Percentiles rank a stretch among this genome's conserved stretches.
Evolutionary conservation across 1,284 basidiomycete species (phyloP).

Genomic region (Rhodotorula mucilaginosa): DNA sequence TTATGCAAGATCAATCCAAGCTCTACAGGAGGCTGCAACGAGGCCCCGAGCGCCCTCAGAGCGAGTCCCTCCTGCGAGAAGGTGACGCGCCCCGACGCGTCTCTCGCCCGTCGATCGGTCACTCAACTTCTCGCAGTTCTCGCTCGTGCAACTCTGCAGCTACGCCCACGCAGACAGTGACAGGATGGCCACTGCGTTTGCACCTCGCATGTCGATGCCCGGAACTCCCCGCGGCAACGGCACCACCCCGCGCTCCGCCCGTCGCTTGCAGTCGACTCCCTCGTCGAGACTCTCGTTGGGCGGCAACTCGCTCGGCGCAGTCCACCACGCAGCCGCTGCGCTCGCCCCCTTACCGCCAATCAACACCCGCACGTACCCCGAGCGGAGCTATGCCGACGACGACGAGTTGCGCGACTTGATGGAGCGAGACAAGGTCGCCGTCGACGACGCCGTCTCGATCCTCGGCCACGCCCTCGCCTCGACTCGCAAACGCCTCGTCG

Average conservation of each 20-base stretch:
- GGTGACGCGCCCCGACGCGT: background rate
- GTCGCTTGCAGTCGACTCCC: conserved; percentile 14
- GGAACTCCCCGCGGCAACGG: conserved; percentile 61
- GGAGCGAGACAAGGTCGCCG: conserved; percentile 24
- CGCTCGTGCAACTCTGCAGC: background rate
- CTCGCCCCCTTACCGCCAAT: conserved; percentile 17
- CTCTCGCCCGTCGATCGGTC: background rate
- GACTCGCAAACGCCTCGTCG: conserved; percentile 27
- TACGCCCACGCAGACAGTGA: background rate
- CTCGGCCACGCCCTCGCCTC: conserved; percentile 45
- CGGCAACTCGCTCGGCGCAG: background rate
- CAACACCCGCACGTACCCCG: conserved; percentile 22
- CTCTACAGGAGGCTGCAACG: no score
- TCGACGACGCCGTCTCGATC: conserved; percentile 41
- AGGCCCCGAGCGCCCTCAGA: no score
- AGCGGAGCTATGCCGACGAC: conserved; percentile 33
- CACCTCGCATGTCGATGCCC: conserved; percentile 66
- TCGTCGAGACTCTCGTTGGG: conserved; percentile 7
- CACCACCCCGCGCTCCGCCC: conserved; percentile 53
- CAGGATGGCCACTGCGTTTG: conserved; percentile 44
- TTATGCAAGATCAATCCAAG: no score
- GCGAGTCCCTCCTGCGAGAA: no score
- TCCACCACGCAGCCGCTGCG: background rate
- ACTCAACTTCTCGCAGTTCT: conserved; percentile 9
- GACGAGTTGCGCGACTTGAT: conserved; percentile 25